Evolutionary conservation across 2,329 filamentous ascomycete species (phyloP).

Genomic region (Aureobasidium subglaciale): DNA sequence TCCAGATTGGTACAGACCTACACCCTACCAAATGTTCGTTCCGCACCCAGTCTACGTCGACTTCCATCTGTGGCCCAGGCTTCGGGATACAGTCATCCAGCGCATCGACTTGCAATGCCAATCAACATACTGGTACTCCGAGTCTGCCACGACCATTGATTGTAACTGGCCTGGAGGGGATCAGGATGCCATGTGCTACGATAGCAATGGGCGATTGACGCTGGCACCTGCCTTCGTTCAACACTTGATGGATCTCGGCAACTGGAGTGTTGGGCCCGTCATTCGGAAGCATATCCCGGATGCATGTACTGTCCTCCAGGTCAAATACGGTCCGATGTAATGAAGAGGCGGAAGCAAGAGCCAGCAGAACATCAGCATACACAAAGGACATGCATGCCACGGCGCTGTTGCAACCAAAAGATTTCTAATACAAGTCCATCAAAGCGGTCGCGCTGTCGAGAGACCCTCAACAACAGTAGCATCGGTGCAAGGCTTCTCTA

Average conservation of each 20-base stretch:
- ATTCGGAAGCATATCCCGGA: slow-evolving; percentile 10
- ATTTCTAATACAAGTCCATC: neutral
- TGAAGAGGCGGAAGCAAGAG: neutral
- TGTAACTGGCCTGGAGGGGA: neutral
- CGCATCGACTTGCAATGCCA: slow-evolving; percentile 5
- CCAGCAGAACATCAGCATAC: neutral
- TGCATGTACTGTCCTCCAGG: slow-evolving; percentile 6
- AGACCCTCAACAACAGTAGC: neutral
- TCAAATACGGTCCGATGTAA: slow-evolving; percentile 3
- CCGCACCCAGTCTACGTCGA: slow-evolving; percentile 48
- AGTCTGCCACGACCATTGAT: slow-evolving; percentile 2
- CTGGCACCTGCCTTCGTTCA: neutral
- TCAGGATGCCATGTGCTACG: neutral
- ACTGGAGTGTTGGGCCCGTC: slow-evolving; percentile 8
- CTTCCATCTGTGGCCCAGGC: slow-evolving; percentile 10
- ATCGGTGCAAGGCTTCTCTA: too few relatives aligned
- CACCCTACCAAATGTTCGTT: slow-evolving; percentile 54
- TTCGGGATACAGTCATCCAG: slow-evolving; percentile 10
- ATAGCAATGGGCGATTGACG: neutral
- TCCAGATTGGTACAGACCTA: slow-evolving; percentile 62
- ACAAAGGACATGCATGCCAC: neutral
- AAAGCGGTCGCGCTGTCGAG: neutral
- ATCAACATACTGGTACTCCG: slow-evolving; percentile 3
- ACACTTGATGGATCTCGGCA: slow-evolving; percentile 3
- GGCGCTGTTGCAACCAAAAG: neutral